These are phyloP conservation scores for Zoysia matrella DNA, from an alignment of 202 grass and related monocot species.

Conservation along the genomic window DNA sequence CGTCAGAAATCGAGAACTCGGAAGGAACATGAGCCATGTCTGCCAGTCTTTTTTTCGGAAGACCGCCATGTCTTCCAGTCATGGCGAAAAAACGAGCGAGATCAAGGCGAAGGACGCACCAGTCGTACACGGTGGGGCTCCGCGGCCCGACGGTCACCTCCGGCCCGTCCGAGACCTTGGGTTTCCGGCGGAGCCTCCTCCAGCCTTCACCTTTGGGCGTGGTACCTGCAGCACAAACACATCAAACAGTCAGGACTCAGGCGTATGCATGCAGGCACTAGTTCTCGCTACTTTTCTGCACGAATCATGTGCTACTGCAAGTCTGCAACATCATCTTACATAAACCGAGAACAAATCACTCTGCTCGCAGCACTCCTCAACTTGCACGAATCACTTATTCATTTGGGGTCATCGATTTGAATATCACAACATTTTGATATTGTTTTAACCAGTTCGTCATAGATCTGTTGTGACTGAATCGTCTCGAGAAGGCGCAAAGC, in stretches of 20 bases:
- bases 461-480: slow-evolving; percentile 28
- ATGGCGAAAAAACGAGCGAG: not conserved
- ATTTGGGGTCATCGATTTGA: not conserved
- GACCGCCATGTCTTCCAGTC: too few relatives aligned
- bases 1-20: not conserved
- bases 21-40: not conserved
- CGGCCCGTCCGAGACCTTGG: slow-evolving; percentile 29
- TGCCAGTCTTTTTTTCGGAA: too few relatives aligned
- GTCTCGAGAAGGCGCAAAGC: not conserved
- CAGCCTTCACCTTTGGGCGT: slow-evolving; percentile 46
- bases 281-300: slow-evolving; percentile 31
- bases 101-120: slow-evolving; percentile 40
- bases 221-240: slow-evolving; percentile 31
- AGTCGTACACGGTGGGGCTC: slow-evolving; percentile 91
- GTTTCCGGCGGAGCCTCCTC: slow-evolving; percentile 54
- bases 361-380: not conserved
- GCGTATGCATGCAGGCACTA: slow-evolving; percentile 4
- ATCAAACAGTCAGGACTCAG: slow-evolving; percentile 5
- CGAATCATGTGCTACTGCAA: not conserved
- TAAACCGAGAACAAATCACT: not conserved
- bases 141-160: slow-evolving; percentile 53
- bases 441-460: not conserved
- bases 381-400: not conserved
- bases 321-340: not conserved
- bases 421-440: not conserved